Conservation (phyloP, 768 basidiomycete species). For the Tulasnella calospora region DNA sequence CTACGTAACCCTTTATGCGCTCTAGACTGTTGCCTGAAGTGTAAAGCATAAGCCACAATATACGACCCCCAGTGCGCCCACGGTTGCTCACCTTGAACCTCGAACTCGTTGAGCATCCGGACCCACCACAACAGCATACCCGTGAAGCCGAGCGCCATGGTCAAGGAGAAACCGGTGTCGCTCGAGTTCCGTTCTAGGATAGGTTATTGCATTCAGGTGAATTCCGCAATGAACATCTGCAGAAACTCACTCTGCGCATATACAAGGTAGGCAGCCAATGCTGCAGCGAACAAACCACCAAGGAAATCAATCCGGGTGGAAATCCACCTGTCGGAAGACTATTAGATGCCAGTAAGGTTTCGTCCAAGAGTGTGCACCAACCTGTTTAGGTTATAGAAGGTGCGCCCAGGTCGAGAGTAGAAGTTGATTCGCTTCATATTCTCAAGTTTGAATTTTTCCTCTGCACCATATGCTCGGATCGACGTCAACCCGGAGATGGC, state of each 20-base stretch:
- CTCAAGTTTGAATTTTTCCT: slow-evolving; percentile 34
- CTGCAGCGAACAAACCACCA: slow-evolving; percentile 51
- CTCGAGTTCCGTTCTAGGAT: slow-evolving; percentile 40
- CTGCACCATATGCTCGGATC: slow-evolving; percentile 40
- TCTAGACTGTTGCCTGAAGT: slow-evolving; percentile 39
- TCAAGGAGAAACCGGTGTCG: slow-evolving; percentile 41
- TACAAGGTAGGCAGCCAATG: slow-evolving; percentile 54
- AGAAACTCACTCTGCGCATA: slow-evolving; percentile 38
- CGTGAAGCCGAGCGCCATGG: slow-evolving; percentile 54
- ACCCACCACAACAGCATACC: slow-evolving; percentile 48
- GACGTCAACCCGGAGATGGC: slow-evolving; percentile 36
- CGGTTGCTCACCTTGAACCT: slow-evolving; percentile 40
- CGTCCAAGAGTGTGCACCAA: slow-evolving; percentile 22
- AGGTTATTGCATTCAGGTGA: not conserved
- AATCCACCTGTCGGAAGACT: slow-evolving; percentile 41
- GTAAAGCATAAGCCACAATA: not conserved
- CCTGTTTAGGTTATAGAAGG: slow-evolving; percentile 54
- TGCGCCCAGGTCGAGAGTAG: slow-evolving; percentile 45
- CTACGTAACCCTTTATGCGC: slow-evolving; percentile 51
- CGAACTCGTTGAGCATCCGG: slow-evolving; percentile 44
- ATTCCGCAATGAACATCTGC: not conserved
- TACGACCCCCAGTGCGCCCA: not conserved
- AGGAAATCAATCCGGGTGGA: slow-evolving; percentile 54
- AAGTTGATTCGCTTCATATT: slow-evolving; percentile 49
- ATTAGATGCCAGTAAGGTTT: not conserved